phyloP scores from a whole-genome alignment of 1,284 basidiomycete genomes.

The Somion occarium region DNA sequence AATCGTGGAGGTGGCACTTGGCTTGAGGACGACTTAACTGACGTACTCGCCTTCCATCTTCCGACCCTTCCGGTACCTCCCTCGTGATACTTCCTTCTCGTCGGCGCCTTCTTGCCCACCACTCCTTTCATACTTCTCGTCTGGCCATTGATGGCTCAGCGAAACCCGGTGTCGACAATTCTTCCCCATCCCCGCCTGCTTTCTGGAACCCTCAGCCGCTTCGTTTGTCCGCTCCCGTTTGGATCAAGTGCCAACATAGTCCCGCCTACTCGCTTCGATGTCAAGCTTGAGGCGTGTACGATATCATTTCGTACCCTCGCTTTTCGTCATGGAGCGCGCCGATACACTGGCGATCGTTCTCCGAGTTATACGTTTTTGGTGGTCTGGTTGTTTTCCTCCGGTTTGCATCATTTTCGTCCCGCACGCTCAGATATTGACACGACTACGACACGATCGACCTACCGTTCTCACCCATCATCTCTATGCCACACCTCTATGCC shows the following conservation, averaged over 20 bases:
- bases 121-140: conserved; percentile 37
- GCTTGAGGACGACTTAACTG: not conserved
- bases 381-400: not conserved
- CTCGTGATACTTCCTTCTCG: conserved; percentile 36
- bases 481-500: not conserved
- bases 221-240: conserved; percentile 34
- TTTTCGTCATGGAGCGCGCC: conserved; percentile 37
- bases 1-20: not conserved
- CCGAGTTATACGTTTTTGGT: conserved; percentile 15
- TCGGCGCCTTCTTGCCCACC: conserved; percentile 48
- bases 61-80: conserved; percentile 10
- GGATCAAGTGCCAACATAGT: conserved; percentile 16
- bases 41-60: not conserved
- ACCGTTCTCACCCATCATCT: conserved; percentile 11
- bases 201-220: conserved; percentile 6
- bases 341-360: conserved; percentile 54
- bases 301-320: conserved; percentile 47
- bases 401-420: conserved; percentile 9
- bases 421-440: conserved; percentile 4
- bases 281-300: conserved; percentile 74
- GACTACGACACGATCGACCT: conserved; percentile 3
- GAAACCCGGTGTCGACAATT: conserved; percentile 27
- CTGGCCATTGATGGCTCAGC: conserved; percentile 7
- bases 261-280: conserved; percentile 49
- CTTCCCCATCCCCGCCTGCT: conserved; percentile 30